Base-by-base conservation (phyloP, 768 basidiomycete genomes). In the Tylopilus vinaceipallidus region DNA sequence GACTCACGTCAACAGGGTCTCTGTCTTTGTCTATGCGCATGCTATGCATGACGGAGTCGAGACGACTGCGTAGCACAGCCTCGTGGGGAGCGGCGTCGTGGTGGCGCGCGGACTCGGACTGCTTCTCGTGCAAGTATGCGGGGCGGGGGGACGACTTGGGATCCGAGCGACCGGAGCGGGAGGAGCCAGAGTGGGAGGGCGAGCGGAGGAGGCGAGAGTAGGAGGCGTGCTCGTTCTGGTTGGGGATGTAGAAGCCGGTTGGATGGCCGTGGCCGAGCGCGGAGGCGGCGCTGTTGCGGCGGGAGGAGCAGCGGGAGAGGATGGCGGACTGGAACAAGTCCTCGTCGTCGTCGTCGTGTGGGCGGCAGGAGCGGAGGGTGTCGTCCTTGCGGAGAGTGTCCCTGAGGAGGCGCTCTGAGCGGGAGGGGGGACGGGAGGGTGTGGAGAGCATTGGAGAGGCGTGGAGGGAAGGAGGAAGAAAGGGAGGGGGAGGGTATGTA, bases 401-500 rank as follows among this genome's bases (percentile, higher is more conserved):
- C 43, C 82, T 71, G 42, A 84, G 71, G 39, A 84, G 74, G 10
- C 74, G 72, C 57, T 83, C 78, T 4, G 79, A 81, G 47, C 79
- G 73, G 30, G 77, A 77, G 0, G 79, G 68, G 0, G 79, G 73
- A 42, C 75, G 72, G 2, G 63, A 42, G 40, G 59, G 19, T 0
- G 59, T 29, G 53, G 61, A 49, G 10, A 17, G 11, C 47, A 52
- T 46, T 56, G 27, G 29, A 43, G 40, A 44, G 60, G 54, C 17
- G 19, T 34, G 56, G 42, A 54, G 49, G 39, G 50, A 34, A 53
- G 32, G 34, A 29, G 45, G 33, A 30, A 41, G 8, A 16, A 41
- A 17, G 32, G 9, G 52, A 27, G 17, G 22, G 19, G 24, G 42
- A 29, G 20, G 14, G 54, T 55, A 58, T 56, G 57, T 65, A 65